Evolutionary conservation across 2,329 filamentous ascomycete species (phyloP), one percentile per base, ranked within the genome.

Genomic region (Pezicula neosporulosa): DNA sequence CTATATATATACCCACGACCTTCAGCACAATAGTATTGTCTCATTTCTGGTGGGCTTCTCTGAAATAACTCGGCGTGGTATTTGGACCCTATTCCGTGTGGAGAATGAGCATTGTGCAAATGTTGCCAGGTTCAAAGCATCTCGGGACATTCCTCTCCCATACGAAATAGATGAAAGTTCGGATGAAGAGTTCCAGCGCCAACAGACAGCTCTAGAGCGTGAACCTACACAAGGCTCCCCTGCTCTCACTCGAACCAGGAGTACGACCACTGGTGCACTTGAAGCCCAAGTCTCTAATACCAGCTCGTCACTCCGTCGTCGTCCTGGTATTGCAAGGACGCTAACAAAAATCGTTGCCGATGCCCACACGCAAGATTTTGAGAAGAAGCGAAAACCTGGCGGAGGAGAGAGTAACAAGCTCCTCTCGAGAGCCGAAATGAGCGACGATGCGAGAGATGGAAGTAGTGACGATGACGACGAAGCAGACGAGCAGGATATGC

Each of bases 41-140:
- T 91, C 89, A 1, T 97, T 97, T 69, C 60, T 88, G 28, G 82
- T 97, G 15, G 79, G 82, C 2, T 72, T 97, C 3, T 82, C 86
- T 8, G 94, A 99, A 67, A 83, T 96, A 19, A 77, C 82, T n/a
- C 83, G 94, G 30, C 77, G 94, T 66, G 92, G 90, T 55, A 83
- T 97, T 65, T 99, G 94, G 94, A 86, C 87, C 0, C 76, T 97
- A 4, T 88, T 99, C 67, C 89, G 94, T 38, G 92, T 99, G 24
- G 94, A 99, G 70, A 99, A 99, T 68, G 94, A 99, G 63, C 94
- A 99, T 71, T 96, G 91, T 70, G 86, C 87, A 50, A 96, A 97
- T 61, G 93, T 99, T 2, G 82, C 85, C 16, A 85, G 90, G 59
- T 95, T 95, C 77, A 91, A 95, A 57, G 94, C 94, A 4, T 90